Conservation (phyloP, 768 basidiomycete species). For the Mycena filopes region DNA sequence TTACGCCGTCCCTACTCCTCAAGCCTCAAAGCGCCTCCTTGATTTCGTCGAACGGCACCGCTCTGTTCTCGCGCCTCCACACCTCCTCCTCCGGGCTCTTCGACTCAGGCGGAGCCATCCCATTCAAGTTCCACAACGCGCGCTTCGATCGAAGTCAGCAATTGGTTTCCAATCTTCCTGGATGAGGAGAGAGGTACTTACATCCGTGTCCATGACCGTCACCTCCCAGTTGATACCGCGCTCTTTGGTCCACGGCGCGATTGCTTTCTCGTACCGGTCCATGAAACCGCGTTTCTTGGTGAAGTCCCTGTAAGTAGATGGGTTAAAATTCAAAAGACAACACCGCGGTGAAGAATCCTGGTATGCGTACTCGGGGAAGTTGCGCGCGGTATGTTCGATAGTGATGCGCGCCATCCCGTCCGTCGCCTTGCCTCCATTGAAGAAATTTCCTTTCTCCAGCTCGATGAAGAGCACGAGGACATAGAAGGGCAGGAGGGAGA, state of each 20-base stretch:
- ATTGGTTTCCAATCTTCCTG: not conserved
- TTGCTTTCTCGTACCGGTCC: conserved; percentile 24
- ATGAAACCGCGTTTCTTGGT: conserved; percentile 15
- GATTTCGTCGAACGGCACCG: conserved; percentile 17
- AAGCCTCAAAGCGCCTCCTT: no score
- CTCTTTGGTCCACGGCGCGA: conserved; percentile 27
- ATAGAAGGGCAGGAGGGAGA: conserved; percentile 32
- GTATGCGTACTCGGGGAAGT: conserved; percentile 26
- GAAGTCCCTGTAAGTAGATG: not conserved
- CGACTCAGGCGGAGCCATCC: conserved; percentile 17
- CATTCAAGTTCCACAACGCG: conserved; percentile 27
- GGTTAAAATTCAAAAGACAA: not conserved
- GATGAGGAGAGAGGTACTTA: not conserved
- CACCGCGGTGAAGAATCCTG: not conserved
- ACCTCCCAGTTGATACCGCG: conserved; percentile 34
- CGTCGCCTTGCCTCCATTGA: conserved; percentile 33
- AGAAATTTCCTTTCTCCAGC: conserved; percentile 30
- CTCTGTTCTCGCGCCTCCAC: conserved; percentile 28
- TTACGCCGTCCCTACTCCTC: no score
- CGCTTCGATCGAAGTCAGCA: not conserved
- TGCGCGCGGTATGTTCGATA: conserved; percentile 36
- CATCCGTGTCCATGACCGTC: conserved; percentile 24
- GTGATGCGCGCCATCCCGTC: conserved; percentile 30
- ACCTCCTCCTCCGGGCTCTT: conserved; percentile 23
- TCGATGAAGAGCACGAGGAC: conserved; percentile 39